Percentiles rank a stretch among this genome's conserved stretches.
Conservation (phyloP, 768 basidiomycete species). For the Tulasnella sp. region DNA sequence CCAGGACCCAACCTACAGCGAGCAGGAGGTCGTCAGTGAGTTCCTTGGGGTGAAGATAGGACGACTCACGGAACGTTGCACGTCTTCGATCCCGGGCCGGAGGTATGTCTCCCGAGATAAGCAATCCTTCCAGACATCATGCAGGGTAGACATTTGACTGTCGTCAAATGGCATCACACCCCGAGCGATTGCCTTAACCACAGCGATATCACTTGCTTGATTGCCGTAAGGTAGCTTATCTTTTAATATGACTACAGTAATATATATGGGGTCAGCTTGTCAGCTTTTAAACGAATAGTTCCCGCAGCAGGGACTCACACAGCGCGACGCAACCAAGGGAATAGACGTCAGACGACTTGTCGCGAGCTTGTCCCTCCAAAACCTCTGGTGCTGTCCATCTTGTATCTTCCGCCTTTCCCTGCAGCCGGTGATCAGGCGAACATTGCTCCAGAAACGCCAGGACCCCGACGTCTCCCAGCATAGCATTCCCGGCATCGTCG, state of each 20-base stretch:
- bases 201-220: not conserved
- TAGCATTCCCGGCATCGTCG: not conserved
- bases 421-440: not conserved
- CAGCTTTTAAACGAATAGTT: no score
- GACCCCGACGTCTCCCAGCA: not conserved
- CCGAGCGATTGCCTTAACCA: not conserved
- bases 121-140: not conserved
- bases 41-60: no score
- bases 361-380: not conserved
- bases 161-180: not conserved
- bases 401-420: not conserved
- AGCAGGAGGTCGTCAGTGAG: not conserved
- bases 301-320: no score
- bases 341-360: not conserved
- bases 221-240: not conserved
- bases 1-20: not conserved
- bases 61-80: not conserved
- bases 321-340: no score
- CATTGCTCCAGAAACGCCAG: not conserved
- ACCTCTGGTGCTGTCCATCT: not conserved
- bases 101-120: not conserved
- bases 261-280: no score
- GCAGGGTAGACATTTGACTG: not conserved
- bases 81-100: not conserved
- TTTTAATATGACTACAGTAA: not conserved